Base-by-base conservation (phyloP, 164 flowering plant genomes). In the Tetracentron sinense region DNA sequence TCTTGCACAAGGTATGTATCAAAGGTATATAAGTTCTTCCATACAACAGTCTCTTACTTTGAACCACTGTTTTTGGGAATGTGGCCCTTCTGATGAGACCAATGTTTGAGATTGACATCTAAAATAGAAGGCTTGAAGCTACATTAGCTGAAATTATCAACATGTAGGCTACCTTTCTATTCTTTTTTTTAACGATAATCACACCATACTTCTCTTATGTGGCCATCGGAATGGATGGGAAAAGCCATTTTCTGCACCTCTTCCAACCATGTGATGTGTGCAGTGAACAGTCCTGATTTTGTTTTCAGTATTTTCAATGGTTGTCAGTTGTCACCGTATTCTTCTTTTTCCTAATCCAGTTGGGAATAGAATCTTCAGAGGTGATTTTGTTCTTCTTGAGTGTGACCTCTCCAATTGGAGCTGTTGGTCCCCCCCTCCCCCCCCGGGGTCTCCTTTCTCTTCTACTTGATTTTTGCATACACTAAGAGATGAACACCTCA, bases 1-100 rank as follows among this genome's bases (percentile, higher is more conserved):
- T 93, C 68, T 74, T 90, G 78, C 88, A 90, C 3, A 84, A 87
- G 97, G 98, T 93, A 81, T 57, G 72, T 17, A n/a, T 27, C 30
- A 28, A 3, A 61, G 38, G 25, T 22, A 19, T 7, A 20, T 21
- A 50, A 21, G 16, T 0, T 63, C 58, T 14, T 17, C 16, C 15
- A 21, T 1, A 17, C 19, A 12, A 55, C 6, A n/a, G 58, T 7
- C 3, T 7, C 25, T 33, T 55, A n/a, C 14, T 33, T 38, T 38
- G 1, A 12, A 12, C n/a, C 5, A 14, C 6, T 26, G 20, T 53
- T 4, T 3, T 27, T 53, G 30, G 20, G 17, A 26, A 14, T 26
- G 27, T 53, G 31, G 31, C 31, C 7, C 7, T 14, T 53, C 33
- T 17, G 4, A 26, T 53, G 31, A 53, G 14, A 4, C 44, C 15